phyloP scores from a whole-genome alignment of 1,284 basidiomycete species.

The Pascua sp. region DNA sequence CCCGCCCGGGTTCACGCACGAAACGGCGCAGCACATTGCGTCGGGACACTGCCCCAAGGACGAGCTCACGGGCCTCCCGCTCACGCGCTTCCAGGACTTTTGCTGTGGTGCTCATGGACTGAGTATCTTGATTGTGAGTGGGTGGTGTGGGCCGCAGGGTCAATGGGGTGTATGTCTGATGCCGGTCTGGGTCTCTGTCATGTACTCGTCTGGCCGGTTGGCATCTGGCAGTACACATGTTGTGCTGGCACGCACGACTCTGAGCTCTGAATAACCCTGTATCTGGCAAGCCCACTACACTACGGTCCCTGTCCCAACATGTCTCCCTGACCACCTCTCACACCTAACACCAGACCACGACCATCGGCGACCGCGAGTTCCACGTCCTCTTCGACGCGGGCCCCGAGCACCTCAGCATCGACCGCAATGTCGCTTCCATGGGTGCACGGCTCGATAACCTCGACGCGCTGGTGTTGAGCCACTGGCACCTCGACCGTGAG shows the following conservation, averaged over 20 bases:
- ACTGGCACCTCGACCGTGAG: slow-evolving; percentile 72
- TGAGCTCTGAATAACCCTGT: too few species aligned
- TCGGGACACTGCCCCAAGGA: slow-evolving; percentile 49
- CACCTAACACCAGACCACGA: slow-evolving; percentile 28
- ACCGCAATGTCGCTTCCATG: slow-evolving; percentile 65
- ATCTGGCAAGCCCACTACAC: too few species aligned
- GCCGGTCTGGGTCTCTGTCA: too few species aligned
- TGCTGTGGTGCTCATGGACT: slow-evolving; percentile 83
- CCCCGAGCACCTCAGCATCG: slow-evolving; percentile 67
- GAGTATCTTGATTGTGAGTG: slow-evolving; percentile 65
- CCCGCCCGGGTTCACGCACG: slow-evolving; percentile 71
- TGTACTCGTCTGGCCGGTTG: too few species aligned
- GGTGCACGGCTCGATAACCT: slow-evolving; percentile 57
- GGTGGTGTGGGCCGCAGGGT: too few species aligned
- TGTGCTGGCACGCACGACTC: too few species aligned
- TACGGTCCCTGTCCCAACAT: neutral
- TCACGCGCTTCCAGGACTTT: slow-evolving; percentile 68
- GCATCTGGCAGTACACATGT: too few species aligned
- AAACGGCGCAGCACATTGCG: slow-evolving; percentile 61
- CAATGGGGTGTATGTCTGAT: neutral
- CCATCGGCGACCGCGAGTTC: slow-evolving; percentile 52
- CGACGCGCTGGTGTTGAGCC: slow-evolving; percentile 65
- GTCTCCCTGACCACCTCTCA: neutral
- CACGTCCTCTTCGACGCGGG: slow-evolving; percentile 73
- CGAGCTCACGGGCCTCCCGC: slow-evolving; percentile 59